Base-by-base conservation (phyloP, 2,329 filamentous ascomycete species). In the Taxawa tesnikishii region DNA sequence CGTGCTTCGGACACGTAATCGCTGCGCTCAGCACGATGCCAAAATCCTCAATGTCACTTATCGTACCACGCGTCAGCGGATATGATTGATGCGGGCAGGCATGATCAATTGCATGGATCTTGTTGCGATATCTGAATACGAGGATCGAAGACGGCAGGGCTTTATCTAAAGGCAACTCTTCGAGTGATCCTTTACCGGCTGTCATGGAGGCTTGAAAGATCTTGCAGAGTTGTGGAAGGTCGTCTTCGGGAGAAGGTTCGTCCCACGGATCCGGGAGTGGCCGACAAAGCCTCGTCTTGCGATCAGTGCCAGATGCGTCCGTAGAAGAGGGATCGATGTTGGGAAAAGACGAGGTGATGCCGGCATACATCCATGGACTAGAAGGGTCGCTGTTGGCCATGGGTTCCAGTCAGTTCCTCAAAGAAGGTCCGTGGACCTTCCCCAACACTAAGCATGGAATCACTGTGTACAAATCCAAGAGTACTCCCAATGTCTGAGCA, bases 41-140 rank as follows among this genome's bases (percentile, higher is more conserved):
- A 47, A 81, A 83, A 38, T 83, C 78, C 42, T 83, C 78, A 43
- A 83, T 81, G 33, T 83, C 78, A 36, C 80, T 81, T 0, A 75
- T 60, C 0, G 55, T 67, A 0, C 73, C 75, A 26, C 69, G 63
- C 0, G 75, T 79, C 2, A 83, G 62, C 0, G 78, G 76, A 36
- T 69, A 82, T 0, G 75, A 68, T 1, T 70, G 73, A 43, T 83
- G 78, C 1, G 78, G 78, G 37, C 78, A 83, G 62, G 79, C 75
- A 57, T 81, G 75, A 37, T 82, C 75, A 14, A 81, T 58, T 0
- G 77, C 78, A 44, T 80, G 68, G n/a, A 81, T 61, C 37, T 68
- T 73, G 3, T 68, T 71, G 31, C 64, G 67, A 44, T 77, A 77
- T 41, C 65, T 64, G 39, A 80, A 82, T 0, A 82, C 63, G 12